Evolutionary conservation across 208 protist genomes (phyloP).

Genomic region (Crithidia sp.): DNA sequence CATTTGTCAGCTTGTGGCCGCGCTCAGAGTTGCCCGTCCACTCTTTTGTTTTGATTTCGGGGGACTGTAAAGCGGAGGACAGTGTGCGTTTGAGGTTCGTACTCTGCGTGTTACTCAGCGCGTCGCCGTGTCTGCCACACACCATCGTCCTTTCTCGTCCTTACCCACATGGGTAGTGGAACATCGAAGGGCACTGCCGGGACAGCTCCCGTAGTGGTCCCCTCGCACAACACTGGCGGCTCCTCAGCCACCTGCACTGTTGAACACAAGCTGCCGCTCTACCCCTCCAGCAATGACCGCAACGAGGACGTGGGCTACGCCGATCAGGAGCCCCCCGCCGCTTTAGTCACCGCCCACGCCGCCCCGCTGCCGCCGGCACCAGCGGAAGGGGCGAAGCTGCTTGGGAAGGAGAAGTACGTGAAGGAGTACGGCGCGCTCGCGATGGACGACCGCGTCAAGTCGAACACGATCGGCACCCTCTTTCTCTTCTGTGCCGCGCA

Average conservation of each 20-base stretch:
- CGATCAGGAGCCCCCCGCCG: not conserved
- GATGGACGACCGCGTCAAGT: slow-evolving; percentile 61
- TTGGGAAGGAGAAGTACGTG: slow-evolving; percentile 87
- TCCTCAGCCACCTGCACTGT: not conserved
- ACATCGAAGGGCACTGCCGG: not conserved
- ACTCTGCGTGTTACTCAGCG: too few relatives aligned
- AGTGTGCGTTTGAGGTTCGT: too few relatives aligned
- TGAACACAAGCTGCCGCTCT: not conserved
- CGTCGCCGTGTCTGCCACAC: not conserved
- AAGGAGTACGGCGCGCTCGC: slow-evolving; percentile 77
- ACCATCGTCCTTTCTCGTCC: not conserved
- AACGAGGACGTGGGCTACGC: not conserved
- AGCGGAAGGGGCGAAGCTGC: slow-evolving; percentile 26
- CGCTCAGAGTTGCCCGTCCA: too few relatives aligned
- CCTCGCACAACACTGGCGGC: not conserved
- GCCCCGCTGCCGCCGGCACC: not conserved
- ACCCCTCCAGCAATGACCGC: not conserved
- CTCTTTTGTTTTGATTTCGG: too few relatives aligned
- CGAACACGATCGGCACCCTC: slow-evolving; percentile 41
- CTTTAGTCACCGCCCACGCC: not conserved
- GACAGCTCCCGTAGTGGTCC: not conserved
- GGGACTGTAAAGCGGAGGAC: too few relatives aligned
- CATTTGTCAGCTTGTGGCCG: too few relatives aligned
- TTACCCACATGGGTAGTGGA: slow-evolving; percentile 16
- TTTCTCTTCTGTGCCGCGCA: slow-evolving; percentile 68